Evolutionary conservation across 768 basidiomycete species (phyloP).

Genomic region (Sporobolomyces roseus): DNA sequence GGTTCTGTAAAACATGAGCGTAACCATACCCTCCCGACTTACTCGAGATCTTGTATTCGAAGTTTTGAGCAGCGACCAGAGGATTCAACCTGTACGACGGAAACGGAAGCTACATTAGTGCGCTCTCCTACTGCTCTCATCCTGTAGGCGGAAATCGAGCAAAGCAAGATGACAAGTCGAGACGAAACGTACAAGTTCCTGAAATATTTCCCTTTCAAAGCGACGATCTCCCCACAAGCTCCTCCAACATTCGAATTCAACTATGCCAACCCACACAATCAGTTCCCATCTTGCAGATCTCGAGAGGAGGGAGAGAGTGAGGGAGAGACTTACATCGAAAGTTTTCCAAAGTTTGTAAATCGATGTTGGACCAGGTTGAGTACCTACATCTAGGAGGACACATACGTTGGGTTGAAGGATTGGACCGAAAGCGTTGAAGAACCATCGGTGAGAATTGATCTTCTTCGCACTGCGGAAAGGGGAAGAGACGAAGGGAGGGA

Average conservation of each 20-base stretch:
- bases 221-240: constrained; percentile 76
- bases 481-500: no score
- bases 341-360: constrained; percentile 95
- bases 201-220: constrained; percentile 65
- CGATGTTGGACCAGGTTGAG: constrained; percentile 78
- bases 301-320: background rate
- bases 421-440: constrained; percentile 87
- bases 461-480: constrained; percentile 61
- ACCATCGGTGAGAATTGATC: constrained; percentile 68
- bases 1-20: background rate
- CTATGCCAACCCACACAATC: background rate
- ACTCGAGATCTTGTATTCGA: constrained; percentile 80
- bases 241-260: constrained; percentile 29
- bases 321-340: constrained; percentile 38
- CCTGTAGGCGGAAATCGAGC: no score
- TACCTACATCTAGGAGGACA: constrained; percentile 88
- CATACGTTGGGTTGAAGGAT: constrained; percentile 56
- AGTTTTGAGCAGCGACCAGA: constrained; percentile 82
- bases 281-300: no score
- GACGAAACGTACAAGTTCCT: constrained; percentile 53
- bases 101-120: background rate
- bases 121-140: background rate
- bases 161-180: background rate
- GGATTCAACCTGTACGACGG: constrained; percentile 63
- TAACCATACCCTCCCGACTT: no score